These are phyloP conservation scores for Kickxella alabastrina DNA, from an alignment of 192 early-diverging fungal genomes.

Conservation along the genomic window DNA sequence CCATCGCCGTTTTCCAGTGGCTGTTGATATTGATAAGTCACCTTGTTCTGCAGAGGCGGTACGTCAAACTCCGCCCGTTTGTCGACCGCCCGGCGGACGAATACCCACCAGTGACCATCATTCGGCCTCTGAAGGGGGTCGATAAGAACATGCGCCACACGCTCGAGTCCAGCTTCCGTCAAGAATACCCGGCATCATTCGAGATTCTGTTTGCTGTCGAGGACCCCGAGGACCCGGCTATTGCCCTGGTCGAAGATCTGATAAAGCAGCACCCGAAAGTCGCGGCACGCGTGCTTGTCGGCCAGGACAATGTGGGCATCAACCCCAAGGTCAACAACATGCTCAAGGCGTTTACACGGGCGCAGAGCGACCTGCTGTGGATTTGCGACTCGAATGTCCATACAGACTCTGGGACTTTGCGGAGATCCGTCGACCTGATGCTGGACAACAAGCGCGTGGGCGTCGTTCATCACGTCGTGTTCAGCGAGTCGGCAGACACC, in stretches of 20 bases:
- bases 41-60: slow-evolving; percentile 44
- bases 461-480: slow-evolving; percentile 92
- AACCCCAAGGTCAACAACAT: slow-evolving; percentile 98
- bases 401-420: slow-evolving; percentile 71
- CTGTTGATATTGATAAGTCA: slow-evolving; percentile 31
- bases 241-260: slow-evolving; percentile 67
- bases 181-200: slow-evolving; percentile 74
- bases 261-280: slow-evolving; percentile 71
- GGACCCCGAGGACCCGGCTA: slow-evolving; percentile 74
- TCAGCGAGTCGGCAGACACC: slow-evolving; percentile 66
- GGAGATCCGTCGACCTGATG: slow-evolving; percentile 78
- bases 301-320: slow-evolving; percentile 72
- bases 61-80: slow-evolving; percentile 32
- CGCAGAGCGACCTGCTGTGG: slow-evolving; percentile 89
- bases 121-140: slow-evolving; percentile 91
- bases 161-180: slow-evolving; percentile 79
- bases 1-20: slow-evolving; percentile 23
- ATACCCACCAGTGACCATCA: slow-evolving; percentile 81
- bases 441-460: slow-evolving; percentile 67
- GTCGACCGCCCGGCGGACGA: slow-evolving; percentile 29
- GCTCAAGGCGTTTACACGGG: slow-evolving; percentile 71
- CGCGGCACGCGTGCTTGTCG: slow-evolving; percentile 72
- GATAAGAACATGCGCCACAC: slow-evolving; percentile 81
- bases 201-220: slow-evolving; percentile 92
- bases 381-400: slow-evolving; percentile 90